Conservation (phyloP, 441 rosid genomes). For the Geranium incanum region DNA sequence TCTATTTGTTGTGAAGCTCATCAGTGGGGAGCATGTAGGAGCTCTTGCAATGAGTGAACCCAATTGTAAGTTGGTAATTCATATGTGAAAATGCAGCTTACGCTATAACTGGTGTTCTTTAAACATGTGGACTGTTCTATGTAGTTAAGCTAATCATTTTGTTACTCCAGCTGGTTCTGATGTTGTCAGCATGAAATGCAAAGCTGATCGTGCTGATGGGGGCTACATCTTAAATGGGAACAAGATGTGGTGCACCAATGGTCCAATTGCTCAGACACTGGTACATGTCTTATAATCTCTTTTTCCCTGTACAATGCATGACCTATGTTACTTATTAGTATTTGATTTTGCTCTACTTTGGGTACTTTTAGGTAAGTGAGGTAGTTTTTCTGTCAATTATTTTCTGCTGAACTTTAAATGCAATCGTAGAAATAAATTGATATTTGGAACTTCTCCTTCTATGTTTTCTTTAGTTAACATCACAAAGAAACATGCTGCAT, state of each 20-base stretch:
- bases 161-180: conserved; percentile 77
- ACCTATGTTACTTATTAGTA: background rate
- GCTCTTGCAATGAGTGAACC: conserved; percentile 99
- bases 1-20: conserved; percentile 54
- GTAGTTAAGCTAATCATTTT: conserved; percentile 14
- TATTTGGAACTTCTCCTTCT: background rate
- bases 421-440: background rate
- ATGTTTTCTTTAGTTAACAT: background rate
- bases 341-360: background rate
- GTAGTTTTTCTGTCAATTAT: background rate
- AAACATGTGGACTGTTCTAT: conserved; percentile 5
- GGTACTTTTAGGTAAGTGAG: background rate
- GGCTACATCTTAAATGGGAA: conserved; percentile 77
- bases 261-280: conserved; percentile 90
- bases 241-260: conserved; percentile 99
- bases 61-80: conserved; percentile 45
- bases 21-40: conserved; percentile 93
- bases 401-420: background rate
- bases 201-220: conserved; percentile 82
- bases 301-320: background rate
- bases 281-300: conserved; percentile 31
- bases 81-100: conserved; percentile 7
- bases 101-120: background rate
- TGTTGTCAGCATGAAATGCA: conserved; percentile 93
- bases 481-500: background rate